phyloP scores from a whole-genome alignment of 2,329 filamentous ascomycete species.

The Pyrenophora tritici-repentis region DNA sequence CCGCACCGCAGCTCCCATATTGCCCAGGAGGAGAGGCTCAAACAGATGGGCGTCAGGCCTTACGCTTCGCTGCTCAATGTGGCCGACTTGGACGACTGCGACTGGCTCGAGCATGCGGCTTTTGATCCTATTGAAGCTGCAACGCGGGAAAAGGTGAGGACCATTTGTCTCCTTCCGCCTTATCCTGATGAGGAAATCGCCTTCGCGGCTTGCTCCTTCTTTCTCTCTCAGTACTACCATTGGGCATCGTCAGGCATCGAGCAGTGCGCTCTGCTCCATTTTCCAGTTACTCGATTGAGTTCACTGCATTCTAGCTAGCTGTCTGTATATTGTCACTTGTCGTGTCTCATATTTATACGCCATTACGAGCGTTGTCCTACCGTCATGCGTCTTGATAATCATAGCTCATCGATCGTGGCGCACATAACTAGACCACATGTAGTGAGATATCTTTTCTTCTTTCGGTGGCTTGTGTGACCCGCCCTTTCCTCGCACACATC shows the following conservation, averaged over 20 bases:
- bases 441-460: slow-evolving; percentile 2
- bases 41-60: slow-evolving; percentile 65
- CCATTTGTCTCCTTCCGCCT: not conserved
- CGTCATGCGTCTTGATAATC: not conserved
- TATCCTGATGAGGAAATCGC: not conserved
- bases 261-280: slow-evolving; percentile 19
- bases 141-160: slow-evolving; percentile 65
- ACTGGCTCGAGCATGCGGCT: slow-evolving; percentile 61
- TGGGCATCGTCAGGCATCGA: slow-evolving; percentile 21
- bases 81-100: slow-evolving; percentile 67
- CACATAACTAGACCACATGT: no score
- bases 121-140: slow-evolving; percentile 64
- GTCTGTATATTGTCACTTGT: not conserved
- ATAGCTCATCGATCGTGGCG: no score
- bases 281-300: slow-evolving; percentile 10
- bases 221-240: slow-evolving; percentile 13
- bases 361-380: not conserved
- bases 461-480: slow-evolving; percentile 3
- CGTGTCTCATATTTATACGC: slow-evolving; percentile 1
- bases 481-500: slow-evolving; percentile 1
- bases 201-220: no score
- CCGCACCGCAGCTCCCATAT: slow-evolving; percentile 30
- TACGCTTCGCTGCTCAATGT: slow-evolving; percentile 74
- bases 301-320: not conserved
- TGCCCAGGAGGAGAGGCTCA: slow-evolving; percentile 34